Evolutionary conservation across 75 land plant genomes (phyloP).

Genomic region (Adiantum capillusveneris): DNA sequence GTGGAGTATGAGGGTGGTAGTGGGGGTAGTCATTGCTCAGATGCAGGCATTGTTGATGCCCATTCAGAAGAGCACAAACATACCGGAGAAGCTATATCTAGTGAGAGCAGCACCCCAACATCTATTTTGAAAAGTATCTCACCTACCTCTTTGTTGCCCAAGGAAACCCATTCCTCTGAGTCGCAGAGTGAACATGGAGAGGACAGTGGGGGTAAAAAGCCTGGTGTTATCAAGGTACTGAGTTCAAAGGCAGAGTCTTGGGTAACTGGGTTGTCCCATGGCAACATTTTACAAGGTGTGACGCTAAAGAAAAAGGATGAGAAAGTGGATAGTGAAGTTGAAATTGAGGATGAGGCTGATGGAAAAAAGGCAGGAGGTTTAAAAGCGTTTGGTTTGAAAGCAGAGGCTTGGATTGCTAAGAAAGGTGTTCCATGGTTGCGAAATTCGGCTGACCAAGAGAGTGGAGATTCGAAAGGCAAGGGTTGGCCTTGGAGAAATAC

Average conservation of each 20-base stretch:
- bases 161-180: neutral
- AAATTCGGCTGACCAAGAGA: neutral
- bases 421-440: constrained; percentile 16
- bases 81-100: neutral
- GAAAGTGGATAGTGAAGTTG: neutral
- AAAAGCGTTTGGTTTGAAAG: constrained; percentile 13
- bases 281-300: neutral
- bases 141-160: neutral
- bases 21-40: constrained; percentile 16
- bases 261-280: constrained; percentile 5
- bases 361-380: constrained; percentile 1
- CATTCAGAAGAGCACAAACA: constrained; percentile 2
- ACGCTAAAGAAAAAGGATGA: neutral
- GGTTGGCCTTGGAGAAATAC: neutral
- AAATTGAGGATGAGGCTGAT: constrained; percentile 5
- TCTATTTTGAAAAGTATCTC: constrained; percentile 7
- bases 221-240: constrained; percentile 37
- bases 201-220: constrained; percentile 41
- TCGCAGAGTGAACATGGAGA: constrained; percentile 29
- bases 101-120: constrained; percentile 4
- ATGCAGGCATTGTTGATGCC: neutral
- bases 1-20: constrained; percentile 20
- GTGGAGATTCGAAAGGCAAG: neutral
- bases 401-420: constrained; percentile 18
- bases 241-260: constrained; percentile 70